Conservation (phyloP, 805 yeast species). For the Suhomyces tanzawaensis region DNA sequence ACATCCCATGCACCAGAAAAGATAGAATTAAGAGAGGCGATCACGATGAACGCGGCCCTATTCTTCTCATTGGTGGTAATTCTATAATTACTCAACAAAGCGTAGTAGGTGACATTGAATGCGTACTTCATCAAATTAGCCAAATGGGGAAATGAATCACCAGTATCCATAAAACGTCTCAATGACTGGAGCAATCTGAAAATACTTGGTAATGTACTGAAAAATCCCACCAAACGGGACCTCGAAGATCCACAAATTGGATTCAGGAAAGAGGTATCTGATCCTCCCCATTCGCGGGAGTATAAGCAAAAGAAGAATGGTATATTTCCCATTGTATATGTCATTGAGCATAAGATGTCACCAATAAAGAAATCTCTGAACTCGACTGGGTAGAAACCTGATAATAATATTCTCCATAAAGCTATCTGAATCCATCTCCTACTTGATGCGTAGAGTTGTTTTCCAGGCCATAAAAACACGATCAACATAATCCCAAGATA, state of each 20-base stretch:
- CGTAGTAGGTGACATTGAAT: conserved; percentile 64
- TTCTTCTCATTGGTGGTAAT: conserved; percentile 45
- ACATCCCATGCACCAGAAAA: conserved; percentile 82
- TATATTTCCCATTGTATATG: conserved; percentile 82
- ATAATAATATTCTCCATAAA: conserved; percentile 65
- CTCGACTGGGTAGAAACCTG: conserved; percentile 93
- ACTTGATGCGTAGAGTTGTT: conserved; percentile 54
- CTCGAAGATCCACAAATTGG: conserved; percentile 71
- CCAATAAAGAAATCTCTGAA: conserved; percentile 92
- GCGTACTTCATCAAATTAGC: conserved; percentile 82
- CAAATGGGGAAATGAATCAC: conserved; percentile 94
- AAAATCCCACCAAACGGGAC: conserved; percentile 78
- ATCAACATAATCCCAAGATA: conserved; percentile 54
- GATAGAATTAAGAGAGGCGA: conserved; percentile 73
- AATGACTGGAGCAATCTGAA: conserved; percentile 91
- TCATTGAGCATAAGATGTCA: conserved; percentile 83
- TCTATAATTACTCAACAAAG: conserved; percentile 74
- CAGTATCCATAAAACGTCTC: conserved; percentile 88
- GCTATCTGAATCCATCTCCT: conserved; percentile 78
- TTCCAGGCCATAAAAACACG: conserved; percentile 60
- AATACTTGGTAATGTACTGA: conserved; percentile 78
- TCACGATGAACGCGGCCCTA: conserved; percentile 62
- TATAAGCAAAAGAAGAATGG: conserved; percentile 86
- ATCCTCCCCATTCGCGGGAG: conserved; percentile 61
- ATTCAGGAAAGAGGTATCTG: conserved; percentile 19